Evolutionary conservation across 345 rosid species (phyloP).

Genomic region (Mallotus nudiflorus): DNA sequence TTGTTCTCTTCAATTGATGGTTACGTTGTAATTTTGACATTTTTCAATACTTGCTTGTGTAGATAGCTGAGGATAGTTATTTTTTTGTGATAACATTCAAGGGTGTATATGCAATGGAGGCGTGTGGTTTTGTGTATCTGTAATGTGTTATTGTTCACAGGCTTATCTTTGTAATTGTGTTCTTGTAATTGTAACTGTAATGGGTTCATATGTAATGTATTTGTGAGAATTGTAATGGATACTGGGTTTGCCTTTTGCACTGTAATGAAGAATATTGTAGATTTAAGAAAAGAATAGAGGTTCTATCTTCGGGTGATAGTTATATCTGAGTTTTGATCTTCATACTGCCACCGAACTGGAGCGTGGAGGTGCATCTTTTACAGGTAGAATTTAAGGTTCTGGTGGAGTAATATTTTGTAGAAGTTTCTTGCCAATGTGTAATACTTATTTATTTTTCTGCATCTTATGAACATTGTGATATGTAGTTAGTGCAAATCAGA

Average conservation of each 20-base stretch:
- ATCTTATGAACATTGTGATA: background rate
- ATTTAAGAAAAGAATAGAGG: slow-evolving; percentile 2
- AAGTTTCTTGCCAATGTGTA: slow-evolving; percentile 5
- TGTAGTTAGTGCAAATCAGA: slow-evolving; percentile 17
- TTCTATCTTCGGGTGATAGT: too few relatives aligned
- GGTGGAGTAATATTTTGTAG: slow-evolving; percentile 1
- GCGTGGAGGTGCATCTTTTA: slow-evolving; percentile 35
- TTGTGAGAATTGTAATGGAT: slow-evolving; percentile 2
- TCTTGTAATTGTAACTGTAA: slow-evolving; percentile 3
- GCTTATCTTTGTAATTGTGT: slow-evolving; percentile 1
- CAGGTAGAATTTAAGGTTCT: slow-evolving; percentile 52
- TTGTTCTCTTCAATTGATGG: slow-evolving; percentile 14
- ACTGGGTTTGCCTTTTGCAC: background rate
- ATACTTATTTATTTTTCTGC: slow-evolving; percentile 5
- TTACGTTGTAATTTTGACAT: slow-evolving; percentile 7
- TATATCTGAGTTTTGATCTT: slow-evolving; percentile 28
- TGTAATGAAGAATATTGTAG: background rate
- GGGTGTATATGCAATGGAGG: too few relatives aligned
- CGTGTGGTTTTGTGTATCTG: too few relatives aligned
- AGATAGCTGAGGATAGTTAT: too few relatives aligned
- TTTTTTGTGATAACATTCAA: background rate
- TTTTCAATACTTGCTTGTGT: slow-evolving; percentile 29
- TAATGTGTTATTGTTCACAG: too few relatives aligned
- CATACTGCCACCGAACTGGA: slow-evolving; percentile 18
- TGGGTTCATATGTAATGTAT: background rate